Conservation (phyloP, 2,329 filamentous ascomycete genomes). For the Phymatotrichopsis omnivora region DNA sequence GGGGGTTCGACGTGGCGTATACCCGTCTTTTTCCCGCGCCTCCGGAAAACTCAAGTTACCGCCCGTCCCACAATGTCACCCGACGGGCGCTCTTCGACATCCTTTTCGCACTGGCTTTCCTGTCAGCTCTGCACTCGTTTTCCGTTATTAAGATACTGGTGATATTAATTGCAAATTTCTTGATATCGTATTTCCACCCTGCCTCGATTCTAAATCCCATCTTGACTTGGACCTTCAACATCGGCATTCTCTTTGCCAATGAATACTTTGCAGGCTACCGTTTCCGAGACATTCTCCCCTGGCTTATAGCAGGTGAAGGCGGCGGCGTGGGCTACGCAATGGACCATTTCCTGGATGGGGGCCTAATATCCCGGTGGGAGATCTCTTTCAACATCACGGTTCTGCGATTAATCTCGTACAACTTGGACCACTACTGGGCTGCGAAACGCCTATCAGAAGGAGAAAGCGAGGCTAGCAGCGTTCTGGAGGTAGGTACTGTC, state of each 20-base stretch:
- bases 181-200: conserved; percentile 40
- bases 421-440: conserved; percentile 94
- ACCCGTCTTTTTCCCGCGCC: conserved; percentile 37
- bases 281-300: conserved; percentile 50
- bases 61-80: conserved; percentile 39
- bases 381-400: conserved; percentile 97
- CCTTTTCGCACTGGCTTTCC: conserved; percentile 67
- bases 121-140: conserved; percentile 70
- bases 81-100: conserved; percentile 75
- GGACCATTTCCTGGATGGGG: conserved; percentile 57
- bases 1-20: conserved; percentile 52
- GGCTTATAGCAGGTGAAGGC: conserved; percentile 35
- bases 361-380: conserved; percentile 85
- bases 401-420: conserved; percentile 87
- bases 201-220: conserved; percentile 51
- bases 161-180: conserved; percentile 75
- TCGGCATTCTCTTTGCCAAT: conserved; percentile 77
- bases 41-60: conserved; percentile 27
- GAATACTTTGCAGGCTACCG: conserved; percentile 72
- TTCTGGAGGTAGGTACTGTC: conserved; percentile 89
- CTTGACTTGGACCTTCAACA: conserved; percentile 83
- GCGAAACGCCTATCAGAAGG: conserved; percentile 17
- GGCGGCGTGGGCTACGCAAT: conserved; percentile 50
- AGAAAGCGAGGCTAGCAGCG: conserved; percentile 47
- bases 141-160: conserved; percentile 71